Base-by-base conservation (phyloP, 495 filamentous ascomycete genomes). In the Pseudevernia furfuracea region DNA sequence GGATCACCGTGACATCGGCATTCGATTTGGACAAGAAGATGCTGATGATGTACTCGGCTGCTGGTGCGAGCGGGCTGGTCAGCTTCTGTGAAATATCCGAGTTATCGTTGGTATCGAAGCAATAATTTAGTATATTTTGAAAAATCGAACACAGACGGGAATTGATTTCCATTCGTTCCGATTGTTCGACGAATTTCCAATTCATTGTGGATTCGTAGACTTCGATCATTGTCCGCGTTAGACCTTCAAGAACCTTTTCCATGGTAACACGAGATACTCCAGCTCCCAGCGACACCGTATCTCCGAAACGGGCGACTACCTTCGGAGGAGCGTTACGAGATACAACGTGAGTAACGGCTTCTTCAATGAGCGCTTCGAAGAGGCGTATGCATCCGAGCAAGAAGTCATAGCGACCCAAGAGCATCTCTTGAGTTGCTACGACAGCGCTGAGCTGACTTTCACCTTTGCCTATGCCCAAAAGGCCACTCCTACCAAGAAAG, bases 181-280 rank as follows among this genome's bases (percentile, higher is more conserved):
- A 78, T 23, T 82, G 79, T 7, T 82, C 79, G 15, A 80, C 79
- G 71, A 95, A 96, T 68, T 85, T 88, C 95, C 92, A 97, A 9
- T 84, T 89, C 25, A 80, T 81, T 23, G 85, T 88, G 73, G 87
- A 90, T 75, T 93, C 89, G 69, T 90, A 89, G 11, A 95, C 81
- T 70, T 96, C 91, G 36, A 92, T 79, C 69, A 89, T 79, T 15
- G 84, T 84, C 65, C 87, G 84, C 21, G 85, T 85, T 65, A 92
- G 88, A 34, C 85, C 86, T 12, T 86, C 75, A 25, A 92, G 72
- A 34, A 92, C 86, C 58, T 85, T 84, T 59, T 85, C 84, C 67
- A 95, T 85, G 43, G 88, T 82, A 67, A 87, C 87, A 52, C 92
- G 86, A 12, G 91, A 88, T 44, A 91, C 83, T 8, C 87, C 89